Base-by-base conservation (phyloP, 2,329 filamentous ascomycete genomes). In the Trichoderma gracile region DNA sequence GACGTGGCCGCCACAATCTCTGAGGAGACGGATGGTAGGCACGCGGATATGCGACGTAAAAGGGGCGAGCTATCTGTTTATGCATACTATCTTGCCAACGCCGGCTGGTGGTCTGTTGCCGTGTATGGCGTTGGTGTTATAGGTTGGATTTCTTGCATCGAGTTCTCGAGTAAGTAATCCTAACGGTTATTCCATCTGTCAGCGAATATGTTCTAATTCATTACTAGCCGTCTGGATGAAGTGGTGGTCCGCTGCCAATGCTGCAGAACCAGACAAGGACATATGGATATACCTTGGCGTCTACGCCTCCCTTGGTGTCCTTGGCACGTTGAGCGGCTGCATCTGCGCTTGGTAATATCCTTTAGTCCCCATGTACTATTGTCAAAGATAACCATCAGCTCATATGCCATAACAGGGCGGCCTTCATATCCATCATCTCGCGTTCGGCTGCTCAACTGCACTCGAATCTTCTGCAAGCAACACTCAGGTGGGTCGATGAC, bases 201-300 rank as follows among this genome's bases (percentile, higher is more conserved):
- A 15, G 9, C 19, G 9, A 17, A 25, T 5, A 23, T 21, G 8
- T 12, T 27, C 30, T 40, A 21, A 40, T 5, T 19, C 12, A 38
- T 30, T 15, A 9, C 30, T 25, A 64, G 61, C 46, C n/a, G 14
- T 64, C 17, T 64, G 61, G 61, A 57, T 65, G 47, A 63, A 65
- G n/a, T 65, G 58, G 58, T 65, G 63, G 63, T 65, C 63, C 7
- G 49, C 58, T 25, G 58, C 63, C 49, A 65, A 65, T 56, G 45
- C n/a, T 10, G 14, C 9, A 25, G 63, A 65, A 33, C 58, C 57
- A 10, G 46, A 65, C 33, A 63, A 63, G n/a, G 40, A 55, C 23
- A 53, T 56, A 3, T 54, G 58, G 50, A 45, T 65, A 42, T 65
- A 65, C 42, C 23, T 65, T 8, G 58, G 63, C 21, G 21, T 63